phyloP scores from a whole-genome alignment of 208 protist species.

The Trypanosoma avium region DNA sequence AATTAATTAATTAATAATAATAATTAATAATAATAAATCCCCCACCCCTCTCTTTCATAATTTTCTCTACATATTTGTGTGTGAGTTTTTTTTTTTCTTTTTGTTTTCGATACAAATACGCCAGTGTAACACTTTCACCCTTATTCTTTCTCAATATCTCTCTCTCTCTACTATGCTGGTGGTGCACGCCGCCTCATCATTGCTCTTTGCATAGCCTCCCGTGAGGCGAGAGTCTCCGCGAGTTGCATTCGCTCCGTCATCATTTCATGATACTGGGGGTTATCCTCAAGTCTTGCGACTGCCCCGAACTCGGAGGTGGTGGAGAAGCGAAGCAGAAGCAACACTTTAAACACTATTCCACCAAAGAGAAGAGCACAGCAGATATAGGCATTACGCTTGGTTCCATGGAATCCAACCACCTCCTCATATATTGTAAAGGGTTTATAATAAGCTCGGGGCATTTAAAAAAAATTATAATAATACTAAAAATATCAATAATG shows the following conservation, averaged over 20 bases:
- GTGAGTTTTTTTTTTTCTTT: no score
- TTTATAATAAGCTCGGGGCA: constrained; percentile 84
- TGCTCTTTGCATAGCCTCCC: constrained; percentile 19
- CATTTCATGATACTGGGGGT: constrained; percentile 48
- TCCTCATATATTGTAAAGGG: constrained; percentile 86
- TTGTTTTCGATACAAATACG: no score
- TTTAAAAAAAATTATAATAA: constrained; percentile 28
- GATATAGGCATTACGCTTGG: constrained; percentile 71
- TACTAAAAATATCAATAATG: no score
- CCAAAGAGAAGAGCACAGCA: constrained; percentile 65
- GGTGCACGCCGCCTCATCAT: constrained; percentile 15
- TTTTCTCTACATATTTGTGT: no score
- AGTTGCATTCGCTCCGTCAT: constrained; percentile 49
- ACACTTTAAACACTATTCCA: constrained; percentile 61
- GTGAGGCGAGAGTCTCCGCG: constrained; percentile 34
- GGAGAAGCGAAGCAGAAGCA: constrained; percentile 53
- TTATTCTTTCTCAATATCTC: no score
- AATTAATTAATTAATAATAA: background rate
- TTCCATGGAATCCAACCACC: constrained; percentile 67
- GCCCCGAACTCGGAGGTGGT: constrained; percentile 27
- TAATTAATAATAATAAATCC: no score
- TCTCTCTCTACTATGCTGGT: constrained; percentile 14
- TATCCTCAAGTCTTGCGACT: constrained; percentile 29
- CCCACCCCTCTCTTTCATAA: no score
- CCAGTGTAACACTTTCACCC: no score